Base-by-base conservation (phyloP, 2,329 filamentous ascomycete genomes). In the Calonectria pteridis region DNA sequence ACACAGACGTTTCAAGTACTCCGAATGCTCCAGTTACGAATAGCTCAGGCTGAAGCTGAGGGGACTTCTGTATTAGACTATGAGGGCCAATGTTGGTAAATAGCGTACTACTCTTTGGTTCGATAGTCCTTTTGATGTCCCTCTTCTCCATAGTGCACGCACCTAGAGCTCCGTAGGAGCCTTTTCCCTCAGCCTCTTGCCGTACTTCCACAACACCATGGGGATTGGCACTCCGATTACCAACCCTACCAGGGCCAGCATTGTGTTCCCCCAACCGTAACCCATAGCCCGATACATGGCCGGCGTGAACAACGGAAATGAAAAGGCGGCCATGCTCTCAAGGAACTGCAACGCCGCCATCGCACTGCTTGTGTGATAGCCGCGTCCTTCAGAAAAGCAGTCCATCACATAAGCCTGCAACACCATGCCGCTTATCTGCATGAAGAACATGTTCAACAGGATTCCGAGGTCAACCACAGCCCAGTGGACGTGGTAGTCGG, bases 241-340 rank as follows among this genome's bases (percentile, higher is more conserved):
- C 2, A 92, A 74, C 0, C 80, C 79, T 0, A 82, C 76, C 20
- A 87, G 81, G 0, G 83, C 86, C 58, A 89, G 53, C 1, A 85
- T 51, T 31, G 76, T 85, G 31, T 85, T 86, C 0, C 84, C 82
- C 83, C 84, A 85, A 2, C 85, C 85, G 31, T 86, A 86, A 0
- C 84, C 84, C 1, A 87, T 75, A 0, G 67, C 71, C 5, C 75
- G 43, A 43, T 85, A 86, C 77, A 86, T 82, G 14, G 75, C 81
- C 0, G 87, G 87, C 0, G 86, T 87, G 72, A 89, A 89, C 0
- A 90, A 75, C 0, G 89, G 88, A 55, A 90, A 89, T 13, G 85
- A 74, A 73, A 89, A 89, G 0, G 87, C 88, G 2, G 84, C 81
- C 53, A 90, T 76, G 10, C 85, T 88, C 13, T 83, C 78, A 80